These are phyloP conservation scores for Calendula officinalis DNA, from an alignment of 129 eudicot genomes.

Conservation along the genomic window DNA sequence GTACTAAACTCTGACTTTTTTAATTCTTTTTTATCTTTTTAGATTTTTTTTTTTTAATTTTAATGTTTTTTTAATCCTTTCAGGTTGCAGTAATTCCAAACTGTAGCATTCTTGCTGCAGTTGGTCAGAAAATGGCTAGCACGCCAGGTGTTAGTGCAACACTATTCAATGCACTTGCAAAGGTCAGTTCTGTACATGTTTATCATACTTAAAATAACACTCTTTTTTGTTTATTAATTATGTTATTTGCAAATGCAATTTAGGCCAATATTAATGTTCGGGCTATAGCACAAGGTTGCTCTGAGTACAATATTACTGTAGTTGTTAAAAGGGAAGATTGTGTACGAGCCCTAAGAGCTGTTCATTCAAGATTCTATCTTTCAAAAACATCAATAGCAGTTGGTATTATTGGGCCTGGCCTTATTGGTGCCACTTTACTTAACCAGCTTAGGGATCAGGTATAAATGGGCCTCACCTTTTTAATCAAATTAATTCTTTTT, in stretches of 20 bases:
- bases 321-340: constrained; percentile 93
- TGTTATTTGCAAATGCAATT: constrained; percentile 17
- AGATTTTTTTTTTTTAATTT: not conserved
- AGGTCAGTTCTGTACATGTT: constrained; percentile 41
- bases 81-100: constrained; percentile 89
- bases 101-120: constrained; percentile 97
- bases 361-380: constrained; percentile 93
- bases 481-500: no score
- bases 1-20: constrained; percentile 19
- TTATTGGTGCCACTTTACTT: constrained; percentile 94
- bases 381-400: constrained; percentile 90
- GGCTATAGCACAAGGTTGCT: constrained; percentile 99
- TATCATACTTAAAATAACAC: not conserved
- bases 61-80: not conserved
- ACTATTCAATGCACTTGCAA: constrained; percentile 90
- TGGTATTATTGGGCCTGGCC: constrained; percentile 97
- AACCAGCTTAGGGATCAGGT: constrained; percentile 97
- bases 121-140: constrained; percentile 99
- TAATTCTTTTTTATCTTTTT: not conserved
- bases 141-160: constrained; percentile 99
- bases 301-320: constrained; percentile 95
- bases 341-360: constrained; percentile 87
- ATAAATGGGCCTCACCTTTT: not conserved
- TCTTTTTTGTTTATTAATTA: not conserved
- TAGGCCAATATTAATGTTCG: constrained; percentile 93